Evolutionary conservation across 257 asterid species (phyloP).

Genomic region (Linderniella brevidens): DNA sequence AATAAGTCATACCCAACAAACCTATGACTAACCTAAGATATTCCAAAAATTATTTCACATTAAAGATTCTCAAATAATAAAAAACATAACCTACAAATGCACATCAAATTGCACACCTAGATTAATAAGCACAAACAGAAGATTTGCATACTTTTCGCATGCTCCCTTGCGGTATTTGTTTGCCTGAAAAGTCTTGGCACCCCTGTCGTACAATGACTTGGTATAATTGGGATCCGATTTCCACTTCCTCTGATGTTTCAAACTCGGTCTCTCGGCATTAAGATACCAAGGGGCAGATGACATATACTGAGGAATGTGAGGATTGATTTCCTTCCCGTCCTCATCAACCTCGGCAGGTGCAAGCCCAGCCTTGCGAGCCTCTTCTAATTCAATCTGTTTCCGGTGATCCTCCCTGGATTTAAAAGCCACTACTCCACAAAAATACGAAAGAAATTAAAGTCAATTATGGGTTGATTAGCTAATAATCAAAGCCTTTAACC

Average conservation of each 20-base stretch:
- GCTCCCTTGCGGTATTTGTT: conserved; percentile 82
- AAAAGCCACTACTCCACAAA: conserved; percentile 47
- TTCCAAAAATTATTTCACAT: no score
- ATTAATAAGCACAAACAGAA: neutral
- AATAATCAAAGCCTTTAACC: no score
- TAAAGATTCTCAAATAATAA: no score
- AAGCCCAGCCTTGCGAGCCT: conserved; percentile 94
- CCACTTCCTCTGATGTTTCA: conserved; percentile 1
- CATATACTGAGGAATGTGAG: conserved; percentile 1
- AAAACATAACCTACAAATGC: no score
- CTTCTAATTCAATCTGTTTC: conserved; percentile 83
- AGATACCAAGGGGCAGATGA: conserved; percentile 1
- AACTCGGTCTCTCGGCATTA: neutral
- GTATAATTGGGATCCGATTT: conserved; percentile 26
- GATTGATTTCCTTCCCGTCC: neutral
- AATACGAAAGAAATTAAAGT: no score
- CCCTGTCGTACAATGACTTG: conserved; percentile 80
- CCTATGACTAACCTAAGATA: no score
- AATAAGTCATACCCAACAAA: no score
- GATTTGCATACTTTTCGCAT: conserved; percentile 58
- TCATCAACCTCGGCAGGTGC: conserved; percentile 72
- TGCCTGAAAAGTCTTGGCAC: conserved; percentile 68
- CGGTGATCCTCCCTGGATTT: conserved; percentile 96
- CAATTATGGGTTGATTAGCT: no score
- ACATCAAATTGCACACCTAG: no score